Evolutionary conservation across 176 grass and related monocot genomes (phyloP).

Genomic region (Eleusine coracana): DNA sequence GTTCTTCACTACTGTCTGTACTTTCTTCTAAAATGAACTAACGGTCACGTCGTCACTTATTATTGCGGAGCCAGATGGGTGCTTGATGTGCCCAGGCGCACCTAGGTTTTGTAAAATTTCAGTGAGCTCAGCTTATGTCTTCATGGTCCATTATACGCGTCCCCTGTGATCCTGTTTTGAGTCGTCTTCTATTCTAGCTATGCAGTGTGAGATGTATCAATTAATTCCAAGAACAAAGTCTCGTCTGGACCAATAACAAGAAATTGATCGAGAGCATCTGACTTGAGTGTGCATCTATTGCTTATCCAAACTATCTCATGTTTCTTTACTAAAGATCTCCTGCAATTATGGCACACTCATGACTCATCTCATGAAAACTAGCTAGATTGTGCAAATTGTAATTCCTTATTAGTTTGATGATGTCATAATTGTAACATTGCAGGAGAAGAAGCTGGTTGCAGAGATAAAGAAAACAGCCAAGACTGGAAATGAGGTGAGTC

Average conservation of each 20-base stretch:
- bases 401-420: slow-evolving; percentile 25
- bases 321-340: neutral
- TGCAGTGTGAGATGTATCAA: neutral
- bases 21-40: neutral
- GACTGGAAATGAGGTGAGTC: slow-evolving; percentile 91
- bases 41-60: neutral
- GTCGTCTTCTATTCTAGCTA: no score
- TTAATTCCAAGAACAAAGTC: neutral
- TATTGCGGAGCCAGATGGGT: no score
- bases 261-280: neutral
- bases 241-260: neutral
- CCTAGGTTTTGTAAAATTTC: no score
- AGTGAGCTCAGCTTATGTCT: no score
- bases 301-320: neutral
- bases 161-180: neutral
- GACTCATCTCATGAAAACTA: neutral
- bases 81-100: no score
- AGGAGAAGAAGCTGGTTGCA: slow-evolving; percentile 98
- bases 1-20: neutral
- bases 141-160: no score
- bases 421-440: slow-evolving; percentile 39
- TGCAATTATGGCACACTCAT: neutral
- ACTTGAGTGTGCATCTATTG: neutral
- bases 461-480: slow-evolving; percentile 98
- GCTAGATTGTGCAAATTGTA: slow-evolving; percentile 3